Evolutionary conservation across 768 basidiomycete genomes (phyloP), one percentile per base, ranked within the genome.

Genomic region (Fomitopsis pulvina): DNA sequence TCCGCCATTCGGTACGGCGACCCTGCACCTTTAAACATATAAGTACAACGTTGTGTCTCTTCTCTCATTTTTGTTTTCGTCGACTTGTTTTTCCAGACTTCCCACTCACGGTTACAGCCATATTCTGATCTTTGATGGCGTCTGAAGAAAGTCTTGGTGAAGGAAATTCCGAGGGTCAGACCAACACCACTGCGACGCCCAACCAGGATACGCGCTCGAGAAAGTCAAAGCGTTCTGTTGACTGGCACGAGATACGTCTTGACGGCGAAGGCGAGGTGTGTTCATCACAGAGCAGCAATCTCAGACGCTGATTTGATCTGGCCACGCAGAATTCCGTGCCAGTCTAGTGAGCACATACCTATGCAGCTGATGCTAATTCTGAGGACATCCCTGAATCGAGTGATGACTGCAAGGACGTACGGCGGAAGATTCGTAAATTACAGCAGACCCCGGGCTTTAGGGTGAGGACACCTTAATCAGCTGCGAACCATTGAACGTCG

Each of bases 331-430:
- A 59, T 18, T 54, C 50, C 11, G 48, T 70, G 14, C 63, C 61
- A 0, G 60, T 70, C 21, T 68, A 60, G 68, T 68, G 53, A 50
- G 60, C 37, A 16, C 14, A 59, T 72, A 16, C 37, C 25, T 30
- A 40, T 24, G 18, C 22, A 34, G 40, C n/a, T n/a, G n/a, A n/a
- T n/a, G n/a, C n/a, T n/a, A n/a, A n/a, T n/a, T n/a, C n/a, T n/a
- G n/a, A n/a, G n/a, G n/a, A n/a, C n/a, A n/a, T n/a, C n/a, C n/a
- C n/a, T n/a, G n/a, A n/a, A n/a, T n/a, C n/a, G n/a, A 74, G 73
- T 47, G 73, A 74, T 48, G 69, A 73, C 52, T 74, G 71, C 51
- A 71, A 71, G 34, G 73, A 75, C 7, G 63, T 76, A 47, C 66
- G 72, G 26, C 68, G 72, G 29, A 76, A 75, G 62, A 76, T 76